Percentiles rank a stretch among this genome's conserved stretches.
These are phyloP conservation scores for Sporothrix euskadiensis DNA, from an alignment of 2,329 filamentous ascomycete genomes.

Conservation along the genomic window DNA sequence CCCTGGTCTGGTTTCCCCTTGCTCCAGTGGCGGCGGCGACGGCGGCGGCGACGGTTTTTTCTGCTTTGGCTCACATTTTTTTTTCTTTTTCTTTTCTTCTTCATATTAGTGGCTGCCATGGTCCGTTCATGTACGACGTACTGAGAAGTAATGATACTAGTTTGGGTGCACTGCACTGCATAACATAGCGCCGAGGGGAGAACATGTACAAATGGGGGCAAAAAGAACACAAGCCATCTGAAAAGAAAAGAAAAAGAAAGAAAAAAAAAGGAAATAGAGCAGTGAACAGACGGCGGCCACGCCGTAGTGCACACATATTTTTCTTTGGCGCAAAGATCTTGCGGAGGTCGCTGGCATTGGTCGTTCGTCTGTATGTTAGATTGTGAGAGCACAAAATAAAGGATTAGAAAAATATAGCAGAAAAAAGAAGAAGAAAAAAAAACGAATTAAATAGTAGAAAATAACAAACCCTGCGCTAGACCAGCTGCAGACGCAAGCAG, in stretches of 20 bases:
- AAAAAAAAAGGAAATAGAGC: not conserved
- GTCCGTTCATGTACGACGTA: not conserved
- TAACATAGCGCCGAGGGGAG: slow-evolving; percentile 7
- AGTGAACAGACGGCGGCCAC: not conserved
- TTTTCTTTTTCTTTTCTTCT: too few species aligned
- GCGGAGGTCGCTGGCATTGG: not conserved
- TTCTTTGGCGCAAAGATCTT: not conserved
- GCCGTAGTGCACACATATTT: not conserved
- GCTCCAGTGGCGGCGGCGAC: slow-evolving; percentile 21
- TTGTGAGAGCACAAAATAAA: not conserved
- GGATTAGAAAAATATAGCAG: not conserved
- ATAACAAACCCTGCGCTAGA: too few species aligned
- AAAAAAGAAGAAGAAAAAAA: not conserved
- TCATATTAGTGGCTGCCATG: not conserved
- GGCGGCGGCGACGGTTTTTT: slow-evolving; percentile 18
- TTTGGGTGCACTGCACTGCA: not conserved
- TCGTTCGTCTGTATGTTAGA: not conserved
- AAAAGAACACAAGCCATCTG: not conserved
- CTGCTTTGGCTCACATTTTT: not conserved
- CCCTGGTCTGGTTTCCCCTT: not conserved
- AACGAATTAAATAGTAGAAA: not conserved
- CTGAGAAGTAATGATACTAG: not conserved
- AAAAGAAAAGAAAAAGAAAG: too few species aligned
- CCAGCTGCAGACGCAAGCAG: not conserved
- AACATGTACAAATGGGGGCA: slow-evolving; percentile 24